Base-by-base conservation (phyloP, 2,329 filamentous ascomycete genomes). In the Fusarium robinianum region DNA sequence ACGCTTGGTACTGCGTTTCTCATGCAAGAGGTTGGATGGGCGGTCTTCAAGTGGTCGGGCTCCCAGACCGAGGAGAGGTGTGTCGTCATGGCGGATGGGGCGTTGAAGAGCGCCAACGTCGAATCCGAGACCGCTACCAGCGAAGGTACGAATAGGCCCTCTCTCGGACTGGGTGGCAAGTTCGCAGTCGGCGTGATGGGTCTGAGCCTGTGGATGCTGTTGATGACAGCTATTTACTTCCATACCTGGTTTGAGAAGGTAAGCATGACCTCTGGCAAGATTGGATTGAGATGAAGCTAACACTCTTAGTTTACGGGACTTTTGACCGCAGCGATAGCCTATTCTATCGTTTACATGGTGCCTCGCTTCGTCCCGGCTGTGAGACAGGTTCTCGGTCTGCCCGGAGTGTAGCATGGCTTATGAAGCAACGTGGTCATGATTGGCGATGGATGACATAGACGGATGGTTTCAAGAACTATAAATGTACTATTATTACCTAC, bases 191-290 rank as follows among this genome's bases (percentile, higher is more conserved):
- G 63, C 0, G 81, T 96, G 17, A 78, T 87, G 12, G 83, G 70
- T 0, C 61, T 96, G 63, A 89, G 85, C 63, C 80, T 85, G 74
- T 97, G 94, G 89, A 99, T 99, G 94, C 70, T 99, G 65, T 76
- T 97, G 49, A 99, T 99, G 94, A 99, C 94, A 26, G 91, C 91
- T 3, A 91, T 95, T 25, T 99, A 92, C 76, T 99, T 99, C 63
- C 94, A 99, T 69, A 99, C 94, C 1, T 97, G 92, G 91, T 85
- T 95, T 61, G 94, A 99, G 74, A 99, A 97, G 85, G 86, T 88
- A 61, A 62, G 77, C 65, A n/a, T 12, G 4, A 0, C n/a, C 15
- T 19, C 4, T 1, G 2, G 9, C 7, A n/a, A 1, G 6, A 5
- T 15, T 10, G 1, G 5, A 0, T 10, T 8, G 8, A 2, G 12